Evolutionary conservation across 140 eudicot genomes (phyloP).

Genomic region (Oenanthe javanica): DNA sequence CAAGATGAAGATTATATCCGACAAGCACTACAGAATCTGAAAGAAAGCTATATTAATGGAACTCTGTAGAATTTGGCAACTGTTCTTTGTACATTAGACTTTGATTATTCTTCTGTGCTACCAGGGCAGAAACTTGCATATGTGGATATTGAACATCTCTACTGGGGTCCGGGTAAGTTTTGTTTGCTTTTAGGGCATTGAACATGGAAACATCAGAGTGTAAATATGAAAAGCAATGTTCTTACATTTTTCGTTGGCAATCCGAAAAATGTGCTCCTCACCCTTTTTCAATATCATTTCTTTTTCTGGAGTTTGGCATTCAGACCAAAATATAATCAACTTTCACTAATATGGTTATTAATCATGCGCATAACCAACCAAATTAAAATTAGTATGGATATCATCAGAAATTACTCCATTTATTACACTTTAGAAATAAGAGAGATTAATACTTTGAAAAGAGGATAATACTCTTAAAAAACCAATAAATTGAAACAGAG

Average conservation of each 20-base stretch:
- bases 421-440: too few relatives aligned
- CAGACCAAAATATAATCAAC: too few relatives aligned
- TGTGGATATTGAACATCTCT: not conserved
- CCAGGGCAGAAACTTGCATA: not conserved
- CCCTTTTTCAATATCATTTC: not conserved
- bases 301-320: not conserved
- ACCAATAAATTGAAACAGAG: too few relatives aligned
- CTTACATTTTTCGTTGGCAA: slow-evolving; percentile 19
- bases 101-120: slow-evolving; percentile 1
- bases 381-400: too few relatives aligned
- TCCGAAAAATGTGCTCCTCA: not conserved
- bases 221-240: not conserved
- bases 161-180: not conserved
- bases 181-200: not conserved
- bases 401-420: too few relatives aligned
- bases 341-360: too few relatives aligned
- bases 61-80: slow-evolving; percentile 9
- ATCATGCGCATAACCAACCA: too few relatives aligned
- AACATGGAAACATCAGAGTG: not conserved
- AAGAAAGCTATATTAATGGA: slow-evolving; percentile 37
- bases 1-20: slow-evolving; percentile 86
- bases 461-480: too few relatives aligned
- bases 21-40: slow-evolving; percentile 74
- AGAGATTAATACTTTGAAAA: too few relatives aligned
- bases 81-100: not conserved